These are phyloP conservation scores for Bretziella fagacearum DNA, from an alignment of 2,329 filamentous ascomycete species.

Conservation along the genomic window DNA sequence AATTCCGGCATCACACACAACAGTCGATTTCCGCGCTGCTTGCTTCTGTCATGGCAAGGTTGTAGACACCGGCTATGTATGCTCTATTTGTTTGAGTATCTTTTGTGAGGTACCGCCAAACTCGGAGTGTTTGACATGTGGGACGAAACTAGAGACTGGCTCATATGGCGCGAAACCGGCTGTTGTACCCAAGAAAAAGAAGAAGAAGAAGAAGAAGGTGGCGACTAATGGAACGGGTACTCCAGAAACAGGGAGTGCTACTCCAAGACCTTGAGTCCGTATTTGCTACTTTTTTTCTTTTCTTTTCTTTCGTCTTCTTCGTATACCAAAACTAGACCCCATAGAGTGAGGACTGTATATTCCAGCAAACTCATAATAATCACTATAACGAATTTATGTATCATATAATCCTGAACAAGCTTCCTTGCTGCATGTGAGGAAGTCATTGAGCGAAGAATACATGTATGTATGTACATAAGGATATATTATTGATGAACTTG, in stretches of 20 bases:
- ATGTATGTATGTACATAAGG: neutral
- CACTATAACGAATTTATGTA: slow-evolving; percentile 5
- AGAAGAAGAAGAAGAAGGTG: slow-evolving; percentile 53
- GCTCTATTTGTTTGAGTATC: slow-evolving; percentile 89
- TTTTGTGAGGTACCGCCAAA: slow-evolving; percentile 53
- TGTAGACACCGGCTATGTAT: slow-evolving; percentile 85
- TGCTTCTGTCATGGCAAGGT: slow-evolving; percentile 92
- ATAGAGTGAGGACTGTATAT: neutral
- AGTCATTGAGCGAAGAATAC: too few relatives aligned
- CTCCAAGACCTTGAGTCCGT: slow-evolving; percentile 29
- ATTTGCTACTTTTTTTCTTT: neutral
- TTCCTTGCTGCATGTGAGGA: neutral
- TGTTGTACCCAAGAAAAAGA: slow-evolving; percentile 55
- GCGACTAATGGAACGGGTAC: slow-evolving; percentile 21
- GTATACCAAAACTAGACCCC: neutral
- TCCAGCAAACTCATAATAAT: neutral
- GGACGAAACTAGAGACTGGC: slow-evolving; percentile 59
- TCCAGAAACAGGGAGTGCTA: slow-evolving; percentile 31
- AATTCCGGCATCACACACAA: slow-evolving; percentile 62
- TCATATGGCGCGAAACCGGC: slow-evolving; percentile 60
- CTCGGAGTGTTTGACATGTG: slow-evolving; percentile 66
- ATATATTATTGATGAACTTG: neutral
- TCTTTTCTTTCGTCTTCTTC: neutral
- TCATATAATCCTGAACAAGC: neutral
- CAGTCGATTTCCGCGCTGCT: slow-evolving; percentile 92